Evolutionary conservation across 2,329 filamentous ascomycete genomes (phyloP).

Genomic region (Venturia nashicola): DNA sequence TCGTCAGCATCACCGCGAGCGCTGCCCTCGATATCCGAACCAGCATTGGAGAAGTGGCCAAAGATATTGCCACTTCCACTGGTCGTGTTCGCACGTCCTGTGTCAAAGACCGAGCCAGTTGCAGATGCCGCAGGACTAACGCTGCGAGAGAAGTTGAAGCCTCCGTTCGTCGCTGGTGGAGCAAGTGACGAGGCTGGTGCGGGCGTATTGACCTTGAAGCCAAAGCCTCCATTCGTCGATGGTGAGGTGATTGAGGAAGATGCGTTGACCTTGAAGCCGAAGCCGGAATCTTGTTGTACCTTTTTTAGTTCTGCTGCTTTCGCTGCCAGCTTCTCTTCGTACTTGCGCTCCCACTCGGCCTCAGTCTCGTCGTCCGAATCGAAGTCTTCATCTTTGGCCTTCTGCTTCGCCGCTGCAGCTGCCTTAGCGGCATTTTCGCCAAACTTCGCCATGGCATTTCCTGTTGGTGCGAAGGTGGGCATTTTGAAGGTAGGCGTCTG

Average conservation of each 20-base stretch:
- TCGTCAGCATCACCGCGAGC: conserved; percentile 19
- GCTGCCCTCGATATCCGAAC: not conserved
- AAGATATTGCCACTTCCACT: conserved; percentile 8
- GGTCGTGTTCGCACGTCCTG: not conserved
- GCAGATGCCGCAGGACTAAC: conserved; percentile 3
- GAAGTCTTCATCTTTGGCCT: conserved; percentile 22
- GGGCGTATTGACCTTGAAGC: not conserved
- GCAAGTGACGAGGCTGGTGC: not conserved
- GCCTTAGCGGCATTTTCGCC: conserved; percentile 9
- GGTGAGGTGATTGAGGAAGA: not conserved
- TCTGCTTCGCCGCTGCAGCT: conserved; percentile 21
- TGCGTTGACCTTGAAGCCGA: not conserved
- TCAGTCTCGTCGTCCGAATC: conserved; percentile 24
- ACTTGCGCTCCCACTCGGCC: conserved; percentile 21
- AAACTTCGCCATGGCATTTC: not conserved
- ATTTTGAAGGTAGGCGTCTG: not conserved
- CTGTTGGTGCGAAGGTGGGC: not conserved
- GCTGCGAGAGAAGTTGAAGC: conserved; percentile 2
- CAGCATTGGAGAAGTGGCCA: conserved; percentile 1
- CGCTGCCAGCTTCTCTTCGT: conserved; percentile 20
- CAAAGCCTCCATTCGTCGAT: not conserved
- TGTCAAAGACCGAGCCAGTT: conserved; percentile 7
- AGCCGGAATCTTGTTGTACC: not conserved
- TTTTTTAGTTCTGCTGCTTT: conserved; percentile 12
- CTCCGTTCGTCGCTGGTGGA: conserved; percentile 3